These are phyloP conservation scores for Lentinula raphanica DNA, from an alignment of 768 basidiomycete species.

Conservation along the genomic window DNA sequence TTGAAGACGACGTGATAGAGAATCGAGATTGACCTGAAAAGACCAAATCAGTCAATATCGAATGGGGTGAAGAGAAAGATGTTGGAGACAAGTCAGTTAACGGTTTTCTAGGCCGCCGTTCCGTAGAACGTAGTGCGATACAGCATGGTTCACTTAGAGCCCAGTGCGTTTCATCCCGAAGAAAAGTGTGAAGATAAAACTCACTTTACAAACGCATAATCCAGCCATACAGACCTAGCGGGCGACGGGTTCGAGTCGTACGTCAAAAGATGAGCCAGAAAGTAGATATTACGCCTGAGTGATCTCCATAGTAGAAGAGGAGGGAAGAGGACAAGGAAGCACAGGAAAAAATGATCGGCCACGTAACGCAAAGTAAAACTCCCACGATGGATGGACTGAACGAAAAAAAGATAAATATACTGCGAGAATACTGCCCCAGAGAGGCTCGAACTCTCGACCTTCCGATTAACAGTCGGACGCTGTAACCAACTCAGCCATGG, in stretches of 20 bases:
- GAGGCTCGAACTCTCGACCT: constrained; percentile 70
- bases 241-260: no score
- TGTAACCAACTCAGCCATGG: constrained; percentile 77
- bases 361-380: neutral
- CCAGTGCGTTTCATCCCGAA: constrained; percentile 54
- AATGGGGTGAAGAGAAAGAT: neutral
- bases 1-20: neutral
- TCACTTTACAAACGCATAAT: no score
- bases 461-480: constrained; percentile 77
- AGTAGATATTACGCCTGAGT: no score
- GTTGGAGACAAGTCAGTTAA: constrained; percentile 27
- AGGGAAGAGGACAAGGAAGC: no score
- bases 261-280: no score
- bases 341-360: no score
- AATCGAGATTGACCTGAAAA: neutral
- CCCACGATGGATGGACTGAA: neutral
- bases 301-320: no score
- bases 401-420: neutral
- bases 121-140: constrained; percentile 39
- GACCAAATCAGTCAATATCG: neutral
- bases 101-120: constrained; percentile 54
- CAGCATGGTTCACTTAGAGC: constrained; percentile 45
- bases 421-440: constrained; percentile 39
- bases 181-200: neutral
- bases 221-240: no score